Base-by-base conservation (phyloP, 345 rosid genomes). In the Hevea brasiliensis region DNA sequence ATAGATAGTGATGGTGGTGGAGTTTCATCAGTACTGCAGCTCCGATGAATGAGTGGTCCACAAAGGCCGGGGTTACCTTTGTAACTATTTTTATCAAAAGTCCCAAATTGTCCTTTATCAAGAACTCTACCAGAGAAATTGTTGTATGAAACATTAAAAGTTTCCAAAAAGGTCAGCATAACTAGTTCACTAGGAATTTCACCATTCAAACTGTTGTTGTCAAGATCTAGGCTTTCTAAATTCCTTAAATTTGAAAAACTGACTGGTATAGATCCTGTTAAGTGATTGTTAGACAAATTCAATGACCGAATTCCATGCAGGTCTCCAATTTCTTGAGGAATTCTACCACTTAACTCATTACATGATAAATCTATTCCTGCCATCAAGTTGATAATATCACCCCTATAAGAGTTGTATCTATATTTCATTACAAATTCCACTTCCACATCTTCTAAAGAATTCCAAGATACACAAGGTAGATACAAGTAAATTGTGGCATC, bases 101-200 rank as follows among this genome's bases (percentile, higher is more conserved):
- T 62, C 5, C 47, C 66, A 18, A 62, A 62, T 23, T 62, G 66
- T 1, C 44, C 44, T 10, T 32, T 32, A 0, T 61, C 47, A 7
- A 18, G 66, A 5, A 62, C 17, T 12, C 14, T 62, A 62, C 66
- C 66, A 0, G 66, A 62, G 13, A 62, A 62, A 40, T 62, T 62
- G 47, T 62, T 62, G 66, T 62, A 37, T 35, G 66, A 62, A 35
- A 62, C 66, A 62, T 62, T 45, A 37, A 62, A 62, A 12, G 44
- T 62, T 40, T 23, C 66, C 17, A 62, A 37, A 40, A 62, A 62
- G 47, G 35, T 62, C 66, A 62, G 37, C 47, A 35, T 24, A 62
- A 35, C 47, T 7, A 62, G 47, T 18, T 18, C 5, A 37, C 10
- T 62, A 9, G 66, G 66, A 21, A 62, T 62, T 62, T 62, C 66